Evolutionary conservation across 208 protist species (phyloP).

Genomic region (Wallacemonas collosoma): DNA sequence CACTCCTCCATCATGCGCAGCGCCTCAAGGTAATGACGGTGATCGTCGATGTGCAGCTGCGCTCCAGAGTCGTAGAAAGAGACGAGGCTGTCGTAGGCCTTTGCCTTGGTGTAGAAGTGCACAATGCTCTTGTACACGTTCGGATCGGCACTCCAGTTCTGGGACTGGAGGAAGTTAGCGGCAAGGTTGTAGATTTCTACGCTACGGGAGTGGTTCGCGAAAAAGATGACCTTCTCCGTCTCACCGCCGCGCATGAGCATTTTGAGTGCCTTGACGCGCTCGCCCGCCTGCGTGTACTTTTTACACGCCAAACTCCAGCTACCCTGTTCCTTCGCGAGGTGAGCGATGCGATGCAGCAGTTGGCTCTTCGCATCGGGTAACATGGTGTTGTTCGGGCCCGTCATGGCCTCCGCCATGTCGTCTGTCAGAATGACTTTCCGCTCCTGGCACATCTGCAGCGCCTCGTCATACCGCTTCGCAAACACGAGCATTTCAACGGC

Average conservation of each 20-base stretch:
- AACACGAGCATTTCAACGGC: constrained; percentile 94
- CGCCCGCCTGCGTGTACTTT: constrained; percentile 95
- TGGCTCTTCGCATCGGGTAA: constrained; percentile 53
- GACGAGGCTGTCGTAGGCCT: constrained; percentile 88
- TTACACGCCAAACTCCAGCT: constrained; percentile 93
- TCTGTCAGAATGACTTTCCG: constrained; percentile 88
- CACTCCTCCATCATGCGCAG: constrained; percentile 88
- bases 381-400: constrained; percentile 54
- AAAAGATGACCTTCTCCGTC: constrained; percentile 97
- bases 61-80: constrained; percentile 94
- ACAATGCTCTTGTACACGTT: constrained; percentile 97
- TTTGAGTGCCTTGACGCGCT: constrained; percentile 96
- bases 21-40: constrained; percentile 95
- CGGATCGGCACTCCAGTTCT: constrained; percentile 92
- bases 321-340: constrained; percentile 88
- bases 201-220: constrained; percentile 95
- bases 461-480: constrained; percentile 85
- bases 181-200: constrained; percentile 96
- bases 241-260: constrained; percentile 97
- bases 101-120: constrained; percentile 96
- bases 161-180: constrained; percentile 96
- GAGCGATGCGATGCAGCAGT: constrained; percentile 69
- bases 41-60: constrained; percentile 96
- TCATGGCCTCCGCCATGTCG: constrained; percentile 93
- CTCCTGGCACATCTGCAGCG: constrained; percentile 83